Percentiles rank a stretch among this genome's conserved stretches.
phyloP scores from a whole-genome alignment of 805 yeast genomes.

The Saccharomycopsis vini region DNA sequence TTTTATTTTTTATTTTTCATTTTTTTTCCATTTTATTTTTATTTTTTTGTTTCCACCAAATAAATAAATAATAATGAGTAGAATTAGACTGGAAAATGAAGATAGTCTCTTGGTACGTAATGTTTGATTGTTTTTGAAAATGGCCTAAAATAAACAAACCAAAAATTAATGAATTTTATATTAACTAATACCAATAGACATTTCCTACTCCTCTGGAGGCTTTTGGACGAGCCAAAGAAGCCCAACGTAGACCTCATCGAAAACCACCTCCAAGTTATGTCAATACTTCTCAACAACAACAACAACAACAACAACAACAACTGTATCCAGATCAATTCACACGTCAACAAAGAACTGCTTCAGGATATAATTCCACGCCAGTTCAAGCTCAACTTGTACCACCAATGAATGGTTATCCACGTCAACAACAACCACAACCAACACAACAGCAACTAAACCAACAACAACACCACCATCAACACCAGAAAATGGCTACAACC shows the following conservation, averaged over 20 bases:
- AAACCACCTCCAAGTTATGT: conserved; percentile 3
- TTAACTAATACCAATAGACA: conserved; percentile 2
- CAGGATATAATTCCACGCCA: not conserved
- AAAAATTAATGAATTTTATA: not conserved
- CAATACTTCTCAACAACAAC: not conserved
- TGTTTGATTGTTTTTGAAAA: not conserved
- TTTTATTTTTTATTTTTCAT: too few relatives aligned
- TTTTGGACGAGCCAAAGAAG: conserved; percentile 6
- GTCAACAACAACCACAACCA: conserved; percentile 3
- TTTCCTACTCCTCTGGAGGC: conserved; percentile 18
- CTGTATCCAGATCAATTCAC: too few relatives aligned
- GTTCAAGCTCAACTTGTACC: too few relatives aligned
- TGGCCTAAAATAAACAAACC: not conserved
- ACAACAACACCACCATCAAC: conserved; percentile 16
- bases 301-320: conserved; percentile 17
- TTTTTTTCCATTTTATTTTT: not conserved
- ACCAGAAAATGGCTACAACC: conserved; percentile 17
- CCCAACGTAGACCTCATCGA: conserved; percentile 18
- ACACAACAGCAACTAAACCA: conserved; percentile 18
- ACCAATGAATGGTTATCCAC: not conserved
- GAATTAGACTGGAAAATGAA: too few relatives aligned
- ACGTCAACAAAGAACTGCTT: not conserved
- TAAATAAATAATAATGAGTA: too few relatives aligned
- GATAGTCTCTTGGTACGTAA: not conserved
- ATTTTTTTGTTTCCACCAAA: not conserved